phyloP scores from a whole-genome alignment of 2,329 filamentous ascomycete genomes.

The Alternaria triticimaculans region DNA sequence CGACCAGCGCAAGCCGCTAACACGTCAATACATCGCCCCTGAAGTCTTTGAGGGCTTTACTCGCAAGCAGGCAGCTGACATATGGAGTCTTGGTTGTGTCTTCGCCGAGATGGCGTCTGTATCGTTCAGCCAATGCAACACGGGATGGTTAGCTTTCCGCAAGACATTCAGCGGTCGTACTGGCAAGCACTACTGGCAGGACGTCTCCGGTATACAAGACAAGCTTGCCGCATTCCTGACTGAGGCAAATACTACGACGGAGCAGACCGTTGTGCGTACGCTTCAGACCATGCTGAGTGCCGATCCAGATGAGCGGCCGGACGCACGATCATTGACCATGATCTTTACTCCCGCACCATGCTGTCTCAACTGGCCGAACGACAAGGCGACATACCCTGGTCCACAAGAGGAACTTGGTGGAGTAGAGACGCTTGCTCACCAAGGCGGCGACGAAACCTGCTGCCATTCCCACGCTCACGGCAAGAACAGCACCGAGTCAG shows the following conservation, averaged over 20 bases:
- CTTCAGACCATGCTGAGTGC: conserved; percentile 42
- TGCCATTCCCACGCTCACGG: conserved; percentile 14
- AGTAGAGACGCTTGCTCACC: conserved; percentile 32
- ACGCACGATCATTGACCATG: conserved; percentile 39
- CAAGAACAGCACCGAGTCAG: conserved; percentile 1
- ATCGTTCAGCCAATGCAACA: conserved; percentile 31
- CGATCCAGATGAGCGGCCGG: conserved; percentile 39
- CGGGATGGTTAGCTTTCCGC: conserved; percentile 35
- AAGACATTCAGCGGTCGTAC: conserved; percentile 37
- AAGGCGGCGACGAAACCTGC: conserved; percentile 25
- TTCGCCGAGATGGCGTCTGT: conserved; percentile 85
- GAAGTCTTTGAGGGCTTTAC: conserved; percentile 39
- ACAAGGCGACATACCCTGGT: conserved; percentile 41
- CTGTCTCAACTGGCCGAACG: conserved; percentile 47
- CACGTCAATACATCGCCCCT: conserved; percentile 45
- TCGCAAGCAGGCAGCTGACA: conserved; percentile 62
- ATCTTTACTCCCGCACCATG: conserved; percentile 46
- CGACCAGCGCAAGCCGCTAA: conserved; percentile 33
- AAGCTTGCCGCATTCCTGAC: conserved; percentile 33
- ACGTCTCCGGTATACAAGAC: conserved; percentile 37
- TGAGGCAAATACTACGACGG: conserved; percentile 21
- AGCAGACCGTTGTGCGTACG: conserved; percentile 35
- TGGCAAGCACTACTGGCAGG: conserved; percentile 47
- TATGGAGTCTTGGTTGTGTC: conserved; percentile 97
- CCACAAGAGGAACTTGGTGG: conserved; percentile 38